Evolutionary conservation across 2,329 filamentous ascomycete genomes (phyloP).

Genomic region (Beauveria australis): DNA sequence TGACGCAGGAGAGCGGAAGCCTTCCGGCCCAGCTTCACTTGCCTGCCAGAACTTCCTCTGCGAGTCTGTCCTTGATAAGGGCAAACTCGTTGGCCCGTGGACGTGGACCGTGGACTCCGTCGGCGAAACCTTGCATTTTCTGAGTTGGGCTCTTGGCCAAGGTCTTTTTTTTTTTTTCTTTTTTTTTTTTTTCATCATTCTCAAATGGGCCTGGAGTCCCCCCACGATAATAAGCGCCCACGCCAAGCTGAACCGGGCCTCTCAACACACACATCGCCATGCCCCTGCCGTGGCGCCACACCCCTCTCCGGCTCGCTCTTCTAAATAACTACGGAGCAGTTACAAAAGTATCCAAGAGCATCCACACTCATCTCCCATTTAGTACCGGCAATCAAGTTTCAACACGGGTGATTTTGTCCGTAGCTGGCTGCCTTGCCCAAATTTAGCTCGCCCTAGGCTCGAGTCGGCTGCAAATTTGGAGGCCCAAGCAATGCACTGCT

Average conservation of each 20-base stretch:
- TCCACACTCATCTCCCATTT: slow-evolving; percentile 7
- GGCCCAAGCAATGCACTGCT: not conserved
- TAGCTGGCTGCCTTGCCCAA: not conserved
- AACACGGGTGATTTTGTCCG: not conserved
- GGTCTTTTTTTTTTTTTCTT: too few species aligned
- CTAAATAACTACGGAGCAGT: too few species aligned
- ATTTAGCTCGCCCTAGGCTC: not conserved
- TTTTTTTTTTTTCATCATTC: not conserved
- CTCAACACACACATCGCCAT: not conserved
- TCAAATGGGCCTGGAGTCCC: not conserved
- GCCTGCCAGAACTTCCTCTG: too few species aligned
- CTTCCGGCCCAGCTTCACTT: not conserved
- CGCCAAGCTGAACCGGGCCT: not conserved
- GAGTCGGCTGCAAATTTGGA: too few species aligned
- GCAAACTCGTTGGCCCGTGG: not conserved
- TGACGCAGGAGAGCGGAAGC: slow-evolving; percentile 3
- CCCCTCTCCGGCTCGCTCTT: not conserved
- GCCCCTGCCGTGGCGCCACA: not conserved
- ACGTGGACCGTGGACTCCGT: too few species aligned
- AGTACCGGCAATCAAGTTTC: not conserved
- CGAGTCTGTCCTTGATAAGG: too few species aligned
- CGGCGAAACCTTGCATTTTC: not conserved
- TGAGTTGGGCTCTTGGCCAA: not conserved
- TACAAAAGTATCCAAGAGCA: not conserved
- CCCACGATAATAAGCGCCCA: slow-evolving; percentile 10